Evolutionary conservation across 140 eudicot genomes (phyloP).

Genomic region (Ambrosia hybrid): DNA sequence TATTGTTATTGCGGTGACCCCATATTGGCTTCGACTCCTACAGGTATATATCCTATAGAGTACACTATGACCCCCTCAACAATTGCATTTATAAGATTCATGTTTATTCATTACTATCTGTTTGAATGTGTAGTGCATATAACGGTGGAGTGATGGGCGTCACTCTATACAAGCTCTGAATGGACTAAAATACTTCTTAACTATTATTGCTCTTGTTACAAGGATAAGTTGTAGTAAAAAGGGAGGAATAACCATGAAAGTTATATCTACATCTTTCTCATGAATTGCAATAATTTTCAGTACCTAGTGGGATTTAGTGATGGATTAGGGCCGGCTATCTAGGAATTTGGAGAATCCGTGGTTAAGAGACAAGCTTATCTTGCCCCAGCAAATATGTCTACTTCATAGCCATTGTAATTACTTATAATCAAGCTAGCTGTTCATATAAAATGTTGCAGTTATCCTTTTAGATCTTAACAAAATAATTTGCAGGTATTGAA

Average conservation of each 20-base stretch:
- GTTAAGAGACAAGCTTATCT: slow-evolving; percentile 70
- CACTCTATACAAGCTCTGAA: slow-evolving; percentile 56
- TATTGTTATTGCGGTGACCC: slow-evolving; percentile 27
- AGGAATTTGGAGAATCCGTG: slow-evolving; percentile 55
- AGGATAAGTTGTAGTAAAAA: slow-evolving; percentile 44
- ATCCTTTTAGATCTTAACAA: no score
- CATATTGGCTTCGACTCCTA: slow-evolving; percentile 26
- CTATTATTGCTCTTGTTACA: slow-evolving; percentile 40
- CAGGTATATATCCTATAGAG: slow-evolving; percentile 20
- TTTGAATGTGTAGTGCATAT: slow-evolving; percentile 35
- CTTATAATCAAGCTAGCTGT: no score
- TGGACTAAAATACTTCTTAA: slow-evolving; percentile 46
- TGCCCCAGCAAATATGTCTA: slow-evolving; percentile 50
- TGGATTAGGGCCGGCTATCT: slow-evolving; percentile 20
- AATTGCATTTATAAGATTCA: no score
- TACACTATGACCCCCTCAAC: no score
- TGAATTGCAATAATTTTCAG: slow-evolving; percentile 28
- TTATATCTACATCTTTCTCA: slow-evolving; percentile 40
- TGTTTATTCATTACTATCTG: no score
- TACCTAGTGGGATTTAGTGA: slow-evolving; percentile 61
- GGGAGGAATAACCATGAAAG: slow-evolving; percentile 25
- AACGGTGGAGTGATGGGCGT: slow-evolving; percentile 52
- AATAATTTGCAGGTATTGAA: slow-evolving; percentile 49
- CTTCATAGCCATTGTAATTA: slow-evolving; percentile 59
- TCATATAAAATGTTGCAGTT: no score